Base-by-base conservation (phyloP, 805 yeast species). In the Yarrowia divulgata region DNA sequence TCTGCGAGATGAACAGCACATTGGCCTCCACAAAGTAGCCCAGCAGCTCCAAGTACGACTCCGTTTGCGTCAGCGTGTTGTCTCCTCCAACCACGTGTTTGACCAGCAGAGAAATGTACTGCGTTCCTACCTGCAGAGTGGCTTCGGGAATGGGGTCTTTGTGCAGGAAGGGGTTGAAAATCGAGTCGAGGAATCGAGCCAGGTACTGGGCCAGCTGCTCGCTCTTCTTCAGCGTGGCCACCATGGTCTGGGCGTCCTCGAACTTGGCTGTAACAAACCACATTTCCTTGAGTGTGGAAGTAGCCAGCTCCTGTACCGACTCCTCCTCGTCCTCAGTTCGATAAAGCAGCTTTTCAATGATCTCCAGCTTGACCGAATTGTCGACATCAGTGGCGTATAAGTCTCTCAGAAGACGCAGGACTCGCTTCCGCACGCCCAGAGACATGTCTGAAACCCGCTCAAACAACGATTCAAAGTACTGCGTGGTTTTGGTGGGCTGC, bases 281-380 rank as follows among this genome's bases (percentile, higher is more conserved):
- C 19, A 81, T 69, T 0, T 80, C 80, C 0, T 79, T 49, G 34
- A 88, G 71, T 2, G 77, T 72, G 23, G 69, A 64, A 57, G 77
- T 40, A 0, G 88, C 83, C 8, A 79, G 71, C 1, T 84, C 85
- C 9, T 81, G 78, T 1, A 87, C 80, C 0, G 68, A 43, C 45
- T 85, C 87, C 72, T 92, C 97, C 71, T 89, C 93, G 75, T 91
- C 97, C 68, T 89, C 89, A 1, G 87, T 71, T 69, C 88, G 79
- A 70, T 79, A 77, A 8, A 91, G 74, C 4, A 91, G 77, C 60
- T 81, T 83, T n/a, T 85, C 84, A 2, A 86, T 77, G 2, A 88
- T 82, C 52, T 76, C 79, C 0, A 81, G 77, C 70, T 81, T 83
- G n/a, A 55, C 74, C 0, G 73, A 62, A 0, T 67, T 64, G 32